Evolutionary conservation across 148 eudicot species (phyloP).

Genomic region (Amaranthus palmeri): DNA sequence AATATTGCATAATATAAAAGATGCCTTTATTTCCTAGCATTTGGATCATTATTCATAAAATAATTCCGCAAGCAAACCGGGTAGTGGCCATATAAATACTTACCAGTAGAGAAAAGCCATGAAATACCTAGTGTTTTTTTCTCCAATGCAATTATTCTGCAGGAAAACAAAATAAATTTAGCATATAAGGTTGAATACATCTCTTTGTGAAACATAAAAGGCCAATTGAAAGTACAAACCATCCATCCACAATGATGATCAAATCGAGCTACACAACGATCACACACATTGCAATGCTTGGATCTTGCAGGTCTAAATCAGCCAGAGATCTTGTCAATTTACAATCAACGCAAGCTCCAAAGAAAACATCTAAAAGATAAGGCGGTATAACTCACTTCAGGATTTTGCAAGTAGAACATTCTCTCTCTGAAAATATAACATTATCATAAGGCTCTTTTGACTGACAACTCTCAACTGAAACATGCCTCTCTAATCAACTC

Average conservation of each 20-base stretch:
- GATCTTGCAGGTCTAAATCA: constrained; percentile 90
- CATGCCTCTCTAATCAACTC: too few species aligned
- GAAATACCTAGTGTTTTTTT: constrained; percentile 83
- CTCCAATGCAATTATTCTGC: constrained; percentile 99
- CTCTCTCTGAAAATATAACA: constrained; percentile 39
- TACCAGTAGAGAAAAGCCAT: constrained; percentile 90
- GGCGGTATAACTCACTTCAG: constrained; percentile 54
- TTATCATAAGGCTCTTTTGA: too few species aligned
- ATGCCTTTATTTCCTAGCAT: background rate
- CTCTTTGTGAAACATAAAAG: background rate
- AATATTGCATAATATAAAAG: background rate
- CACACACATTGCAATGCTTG: constrained; percentile 92
- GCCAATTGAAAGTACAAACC: constrained; percentile 45
- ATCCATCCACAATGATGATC: constrained; percentile 99
- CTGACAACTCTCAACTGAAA: too few species aligned
- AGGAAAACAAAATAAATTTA: constrained; percentile 16
- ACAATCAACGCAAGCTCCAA: constrained; percentile 1
- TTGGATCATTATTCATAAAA: background rate
- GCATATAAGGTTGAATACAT: constrained; percentile 1
- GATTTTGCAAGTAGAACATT: constrained; percentile 87
- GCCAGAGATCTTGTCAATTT: constrained; percentile 15
- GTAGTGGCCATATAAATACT: constrained; percentile 27
- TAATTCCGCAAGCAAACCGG: background rate
- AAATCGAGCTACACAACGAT: constrained; percentile 91
- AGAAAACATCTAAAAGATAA: constrained; percentile 6